Evolutionary conservation across 2,329 filamentous ascomycete species (phyloP).

Genomic region (Simplicillium sp.): DNA sequence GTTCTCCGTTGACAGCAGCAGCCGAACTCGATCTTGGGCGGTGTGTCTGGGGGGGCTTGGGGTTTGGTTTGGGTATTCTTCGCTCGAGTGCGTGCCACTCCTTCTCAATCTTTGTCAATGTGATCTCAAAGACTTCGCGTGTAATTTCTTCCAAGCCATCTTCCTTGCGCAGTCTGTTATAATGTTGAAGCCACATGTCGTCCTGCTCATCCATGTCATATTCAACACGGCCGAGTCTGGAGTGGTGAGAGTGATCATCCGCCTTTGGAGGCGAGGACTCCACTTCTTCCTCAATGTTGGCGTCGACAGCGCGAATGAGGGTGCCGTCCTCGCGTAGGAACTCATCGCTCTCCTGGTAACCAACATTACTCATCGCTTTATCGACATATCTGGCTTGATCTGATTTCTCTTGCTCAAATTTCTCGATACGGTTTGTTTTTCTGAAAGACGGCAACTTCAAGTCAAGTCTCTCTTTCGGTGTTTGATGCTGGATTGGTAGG

Average conservation of each 20-base stretch:
- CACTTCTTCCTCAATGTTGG: conserved; percentile 48
- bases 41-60: conserved; percentile 91
- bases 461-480: conserved; percentile 70
- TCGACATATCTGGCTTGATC: conserved; percentile 89
- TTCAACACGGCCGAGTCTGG: conserved; percentile 70
- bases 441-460: conserved; percentile 68
- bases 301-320: conserved; percentile 55
- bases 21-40: conserved; percentile 87
- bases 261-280: conserved; percentile 26
- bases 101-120: conserved; percentile 97
- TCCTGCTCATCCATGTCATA: conserved; percentile 99
- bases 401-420: conserved; percentile 76
- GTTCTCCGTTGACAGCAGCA: conserved; percentile 90
- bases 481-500: conserved; percentile 69
- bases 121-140: conserved; percentile 91
- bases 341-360: conserved; percentile 90
- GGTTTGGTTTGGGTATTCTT: conserved; percentile 92
- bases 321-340: conserved; percentile 70
- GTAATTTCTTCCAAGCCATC: conserved; percentile 75
- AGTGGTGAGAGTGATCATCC: conserved; percentile 20
- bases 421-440: conserved; percentile 66
- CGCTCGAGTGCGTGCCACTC: conserved; percentile 97
- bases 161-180: conserved; percentile 68
- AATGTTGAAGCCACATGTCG: conserved; percentile 83
- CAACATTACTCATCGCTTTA: conserved; percentile 90